Evolutionary conservation across 1,284 basidiomycete species (phyloP).

Genomic region (Inonotus hispidus): DNA sequence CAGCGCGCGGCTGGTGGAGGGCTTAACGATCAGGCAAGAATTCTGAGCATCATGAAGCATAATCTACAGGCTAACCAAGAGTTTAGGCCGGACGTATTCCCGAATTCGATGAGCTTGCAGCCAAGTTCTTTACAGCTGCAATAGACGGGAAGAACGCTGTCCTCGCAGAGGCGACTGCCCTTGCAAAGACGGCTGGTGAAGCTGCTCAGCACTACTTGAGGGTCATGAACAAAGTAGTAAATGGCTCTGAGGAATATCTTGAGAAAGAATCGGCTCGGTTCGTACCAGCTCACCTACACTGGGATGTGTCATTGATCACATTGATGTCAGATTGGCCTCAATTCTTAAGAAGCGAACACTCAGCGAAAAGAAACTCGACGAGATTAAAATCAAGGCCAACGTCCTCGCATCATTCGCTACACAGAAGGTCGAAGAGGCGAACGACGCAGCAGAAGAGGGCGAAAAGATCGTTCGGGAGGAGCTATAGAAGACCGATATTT

Average conservation of each 20-base stretch:
- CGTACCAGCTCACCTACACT: slow-evolving; percentile 24
- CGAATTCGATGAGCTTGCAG: slow-evolving; percentile 75
- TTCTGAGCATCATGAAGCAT: slow-evolving; percentile 13
- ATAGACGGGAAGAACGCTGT: slow-evolving; percentile 54
- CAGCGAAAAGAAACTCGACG: slow-evolving; percentile 79
- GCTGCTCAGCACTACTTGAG: slow-evolving; percentile 81
- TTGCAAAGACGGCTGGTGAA: slow-evolving; percentile 42
- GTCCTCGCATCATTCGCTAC: slow-evolving; percentile 71
- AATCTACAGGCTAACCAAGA: not conserved
- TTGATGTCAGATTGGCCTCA: slow-evolving; percentile 45
- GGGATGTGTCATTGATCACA: not conserved
- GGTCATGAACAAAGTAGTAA: slow-evolving; percentile 86
- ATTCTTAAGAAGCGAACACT: slow-evolving; percentile 75
- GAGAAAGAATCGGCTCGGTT: slow-evolving; percentile 84
- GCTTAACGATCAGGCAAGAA: slow-evolving; percentile 61
- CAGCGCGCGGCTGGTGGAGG: slow-evolving; percentile 78
- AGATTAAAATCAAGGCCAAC: slow-evolving; percentile 91
- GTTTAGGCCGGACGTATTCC: slow-evolving; percentile 73
- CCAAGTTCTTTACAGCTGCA: slow-evolving; percentile 67
- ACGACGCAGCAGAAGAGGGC: slow-evolving; percentile 15
- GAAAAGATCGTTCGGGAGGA: slow-evolving; percentile 37
- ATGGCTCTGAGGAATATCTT: slow-evolving; percentile 71
- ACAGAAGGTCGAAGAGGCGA: slow-evolving; percentile 36
- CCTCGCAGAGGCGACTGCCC: slow-evolving; percentile 51
- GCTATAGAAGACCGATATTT: slow-evolving; percentile 28